Conservation (phyloP, 148 eudicot species). For the Heliamphora exappendiculata region DNA sequence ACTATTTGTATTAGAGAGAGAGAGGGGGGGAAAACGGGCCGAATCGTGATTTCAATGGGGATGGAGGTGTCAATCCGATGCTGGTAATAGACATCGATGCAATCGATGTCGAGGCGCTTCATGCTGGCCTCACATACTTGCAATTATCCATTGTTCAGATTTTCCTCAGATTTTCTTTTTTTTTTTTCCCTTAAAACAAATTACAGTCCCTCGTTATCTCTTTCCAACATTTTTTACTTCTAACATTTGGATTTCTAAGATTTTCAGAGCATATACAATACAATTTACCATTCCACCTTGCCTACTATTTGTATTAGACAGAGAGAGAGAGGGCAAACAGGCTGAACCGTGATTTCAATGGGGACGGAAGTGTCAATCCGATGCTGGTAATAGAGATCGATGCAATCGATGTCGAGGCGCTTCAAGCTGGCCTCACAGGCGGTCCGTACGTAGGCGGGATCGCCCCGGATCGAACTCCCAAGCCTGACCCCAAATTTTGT, state of each 20-base stretch:
- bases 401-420: slow-evolving; percentile 1
- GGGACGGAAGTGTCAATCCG: slow-evolving; percentile 11
- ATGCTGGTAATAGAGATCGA: slow-evolving; percentile 8
- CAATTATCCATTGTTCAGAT: too few species aligned
- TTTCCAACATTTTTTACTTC: too few species aligned
- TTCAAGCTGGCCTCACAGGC: slow-evolving; percentile 16
- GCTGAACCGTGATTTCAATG: slow-evolving; percentile 13
- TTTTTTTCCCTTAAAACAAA: too few species aligned
- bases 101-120: slow-evolving; percentile 6
- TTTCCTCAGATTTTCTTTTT: too few species aligned
- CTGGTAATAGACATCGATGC: slow-evolving; percentile 5
- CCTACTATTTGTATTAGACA: too few species aligned
- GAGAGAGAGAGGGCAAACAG: too few species aligned
- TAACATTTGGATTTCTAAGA: too few species aligned
- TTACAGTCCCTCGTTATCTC: too few species aligned
- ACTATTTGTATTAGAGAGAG: too few species aligned
- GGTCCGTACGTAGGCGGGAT: slow-evolving; percentile 12
- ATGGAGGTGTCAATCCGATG: slow-evolving; percentile 9
- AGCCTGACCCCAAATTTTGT: slow-evolving; percentile 2
- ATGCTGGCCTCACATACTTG: too few species aligned
- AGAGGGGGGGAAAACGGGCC: not conserved
- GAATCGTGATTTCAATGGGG: slow-evolving; percentile 14
- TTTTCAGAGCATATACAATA: too few species aligned
- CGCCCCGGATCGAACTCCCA: not conserved
- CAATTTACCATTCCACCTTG: too few species aligned